Percentiles rank a stretch among this genome's conserved stretches.
phyloP scores from a whole-genome alignment of 176 grass and related monocot genomes.

The Hordeum marinum region DNA sequence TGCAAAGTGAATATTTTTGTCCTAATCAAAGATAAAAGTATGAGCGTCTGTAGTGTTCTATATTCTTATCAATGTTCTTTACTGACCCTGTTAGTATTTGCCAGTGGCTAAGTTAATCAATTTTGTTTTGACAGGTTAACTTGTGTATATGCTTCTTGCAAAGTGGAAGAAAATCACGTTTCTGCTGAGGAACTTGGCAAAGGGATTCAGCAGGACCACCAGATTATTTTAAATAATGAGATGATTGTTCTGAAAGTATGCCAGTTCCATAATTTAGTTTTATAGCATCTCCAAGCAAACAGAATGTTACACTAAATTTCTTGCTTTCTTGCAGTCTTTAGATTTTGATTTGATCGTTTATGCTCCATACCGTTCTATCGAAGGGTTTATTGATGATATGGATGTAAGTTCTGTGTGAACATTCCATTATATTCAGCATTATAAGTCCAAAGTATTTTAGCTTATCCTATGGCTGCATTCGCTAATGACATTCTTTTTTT shows the following conservation, averaged over 20 bases:
- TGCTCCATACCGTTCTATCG: slow-evolving; percentile 81
- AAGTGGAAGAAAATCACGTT: slow-evolving; percentile 99
- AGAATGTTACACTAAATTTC: slow-evolving; percentile 15
- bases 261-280: slow-evolving; percentile 17
- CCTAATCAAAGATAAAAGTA: slow-evolving; percentile 1
- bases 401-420: slow-evolving; percentile 42
- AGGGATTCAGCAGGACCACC: slow-evolving; percentile 90
- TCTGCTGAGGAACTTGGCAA: slow-evolving; percentile 97
- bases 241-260: slow-evolving; percentile 83
- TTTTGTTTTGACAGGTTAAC: slow-evolving; percentile 73
- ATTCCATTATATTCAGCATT: neutral
- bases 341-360: slow-evolving; percentile 92
- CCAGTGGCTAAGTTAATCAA: neutral
- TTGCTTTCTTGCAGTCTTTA: slow-evolving; percentile 59
- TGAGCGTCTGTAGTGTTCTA: neutral
- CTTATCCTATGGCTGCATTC: neutral
- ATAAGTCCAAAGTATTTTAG: neutral
- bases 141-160: slow-evolving; percentile 96
- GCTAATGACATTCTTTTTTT: slow-evolving; percentile 17
- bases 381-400: slow-evolving; percentile 82
- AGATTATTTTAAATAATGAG: slow-evolving; percentile 95
- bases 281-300: slow-evolving; percentile 19
- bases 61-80: neutral
- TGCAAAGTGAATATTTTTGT: neutral
- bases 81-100: slow-evolving; percentile 9